Base-by-base conservation (phyloP, 1,139 yeast genomes). In the Magnusiomyces magnusii region DNA sequence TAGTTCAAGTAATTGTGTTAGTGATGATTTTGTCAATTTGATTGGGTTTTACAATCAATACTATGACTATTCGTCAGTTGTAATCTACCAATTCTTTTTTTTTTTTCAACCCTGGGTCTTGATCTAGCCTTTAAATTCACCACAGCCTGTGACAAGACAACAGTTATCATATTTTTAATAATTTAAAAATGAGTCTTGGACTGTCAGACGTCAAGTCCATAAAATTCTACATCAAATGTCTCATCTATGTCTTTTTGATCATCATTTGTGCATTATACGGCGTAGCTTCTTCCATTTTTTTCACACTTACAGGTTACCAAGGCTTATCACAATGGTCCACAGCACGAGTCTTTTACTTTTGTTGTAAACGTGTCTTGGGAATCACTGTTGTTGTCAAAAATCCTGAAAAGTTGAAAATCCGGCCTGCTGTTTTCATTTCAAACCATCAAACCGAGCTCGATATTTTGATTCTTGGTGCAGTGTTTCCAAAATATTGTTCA, bases 391-490 rank as follows among this genome's bases (percentile, higher is more conserved):
- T 79, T 56, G 75, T 95, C 60, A 83, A 83, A 62, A 85, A 88
- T 68, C 82, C 81, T 15, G 82, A 84, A 59, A 73, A 78, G 34
- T 75, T 86, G 56, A 70, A 19, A 5, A 55, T 62, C 10, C 68
- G 78, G 44, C 98, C 99, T 1, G 96, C 95, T 3, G 83, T 95
- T 61, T 80, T 89, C 62, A 77, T 95, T 7, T 83, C 95, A 19
- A 95, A 95, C 75, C 99, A 95, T 75, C 99, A 95, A 75, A 83
- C 74, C 55, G 92, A 91, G 47, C 76, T 93, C 65, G 99, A 93
- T 71, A 82, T 93, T 60, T 78, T 86, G 57, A 73, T 92, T 59
- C 78, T 93, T 65, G 99, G 96, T 25, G 83, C 80, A 65, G 73
- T 88, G 49, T 95, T 95, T 78, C 96, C 96, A 59, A 84, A 84